Conservation (phyloP, 345 rosid species). For the Euclidium syriacum region DNA sequence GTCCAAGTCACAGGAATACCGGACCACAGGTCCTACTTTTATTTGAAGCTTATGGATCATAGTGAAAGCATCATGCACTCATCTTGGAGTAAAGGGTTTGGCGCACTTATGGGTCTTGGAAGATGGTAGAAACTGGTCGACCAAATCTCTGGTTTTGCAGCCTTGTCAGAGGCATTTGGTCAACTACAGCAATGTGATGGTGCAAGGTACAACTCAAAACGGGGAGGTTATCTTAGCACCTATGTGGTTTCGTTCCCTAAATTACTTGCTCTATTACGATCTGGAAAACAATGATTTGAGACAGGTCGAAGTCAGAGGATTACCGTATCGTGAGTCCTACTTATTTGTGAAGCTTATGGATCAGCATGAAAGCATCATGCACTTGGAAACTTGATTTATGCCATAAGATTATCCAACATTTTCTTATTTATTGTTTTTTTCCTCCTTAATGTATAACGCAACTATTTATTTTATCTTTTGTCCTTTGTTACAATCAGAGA, state of each 20-base stretch:
- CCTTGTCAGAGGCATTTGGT: background rate
- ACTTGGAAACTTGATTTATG: too few relatives aligned
- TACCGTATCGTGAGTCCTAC: too few relatives aligned
- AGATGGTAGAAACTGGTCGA: background rate
- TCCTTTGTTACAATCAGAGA: too few relatives aligned
- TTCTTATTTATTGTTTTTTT: too few relatives aligned
- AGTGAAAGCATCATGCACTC: too few relatives aligned
- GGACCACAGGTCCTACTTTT: too few relatives aligned
- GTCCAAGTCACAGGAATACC: background rate
- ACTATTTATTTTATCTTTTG: too few relatives aligned
- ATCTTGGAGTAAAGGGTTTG: background rate
- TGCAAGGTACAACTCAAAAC: background rate
- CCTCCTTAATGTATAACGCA: too few relatives aligned
- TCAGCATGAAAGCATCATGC: too few relatives aligned
- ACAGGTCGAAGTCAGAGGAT: background rate
- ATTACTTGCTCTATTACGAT: background rate
- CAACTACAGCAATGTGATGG: background rate
- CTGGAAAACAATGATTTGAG: background rate
- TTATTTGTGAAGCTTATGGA: too few relatives aligned
- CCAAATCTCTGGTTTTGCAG: background rate
- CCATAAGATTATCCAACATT: too few relatives aligned
- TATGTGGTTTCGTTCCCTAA: accelerated
- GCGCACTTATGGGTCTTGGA: background rate
- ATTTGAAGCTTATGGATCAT: too few relatives aligned
- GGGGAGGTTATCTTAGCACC: background rate